Percentiles rank a stretch among this genome's conserved stretches.
phyloP scores from a whole-genome alignment of 495 filamentous ascomycete genomes.

The Tuber calosporum region DNA sequence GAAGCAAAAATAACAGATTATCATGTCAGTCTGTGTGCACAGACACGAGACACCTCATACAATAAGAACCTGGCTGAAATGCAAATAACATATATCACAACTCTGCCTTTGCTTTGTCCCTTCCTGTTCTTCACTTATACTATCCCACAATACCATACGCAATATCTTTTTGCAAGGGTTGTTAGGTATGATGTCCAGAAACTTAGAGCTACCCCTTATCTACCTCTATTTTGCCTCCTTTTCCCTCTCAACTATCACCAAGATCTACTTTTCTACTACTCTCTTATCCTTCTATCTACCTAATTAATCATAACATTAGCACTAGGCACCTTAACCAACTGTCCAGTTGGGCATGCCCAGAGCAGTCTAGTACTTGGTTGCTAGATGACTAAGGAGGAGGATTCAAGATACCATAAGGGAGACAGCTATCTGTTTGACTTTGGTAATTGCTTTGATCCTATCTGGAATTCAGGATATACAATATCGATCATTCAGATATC shows the following conservation, averaged over 20 bases:
- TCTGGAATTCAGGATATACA: constrained; percentile 66
- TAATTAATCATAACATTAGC: constrained; percentile 56
- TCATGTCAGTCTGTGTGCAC: neutral
- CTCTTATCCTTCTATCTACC: constrained; percentile 33
- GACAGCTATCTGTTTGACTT: constrained; percentile 65
- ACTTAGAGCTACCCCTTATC: constrained; percentile 66
- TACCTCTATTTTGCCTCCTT: constrained; percentile 58
- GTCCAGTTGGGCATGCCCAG: constrained; percentile 55
- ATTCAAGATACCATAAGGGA: constrained; percentile 66
- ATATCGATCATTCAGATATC: constrained; percentile 57
- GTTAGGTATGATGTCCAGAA: constrained; percentile 71
- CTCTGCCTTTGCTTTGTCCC: constrained; percentile 56
- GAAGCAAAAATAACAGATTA: neutral
- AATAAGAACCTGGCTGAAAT: neutral
- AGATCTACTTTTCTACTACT: constrained; percentile 44
- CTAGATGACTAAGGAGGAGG: constrained; percentile 51
- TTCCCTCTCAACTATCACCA: constrained; percentile 54
- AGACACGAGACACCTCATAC: neutral
- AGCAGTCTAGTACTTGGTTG: constrained; percentile 57
- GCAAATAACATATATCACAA: constrained; percentile 41
- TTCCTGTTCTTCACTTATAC: constrained; percentile 57
- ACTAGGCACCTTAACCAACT: constrained; percentile 56
- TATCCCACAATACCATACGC: constrained; percentile 67
- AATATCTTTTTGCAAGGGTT: constrained; percentile 91
- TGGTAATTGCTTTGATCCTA: constrained; percentile 71